Base-by-base conservation (phyloP, 2,329 filamentous ascomycete genomes). In the Sclerotinia spermophila region DNA sequence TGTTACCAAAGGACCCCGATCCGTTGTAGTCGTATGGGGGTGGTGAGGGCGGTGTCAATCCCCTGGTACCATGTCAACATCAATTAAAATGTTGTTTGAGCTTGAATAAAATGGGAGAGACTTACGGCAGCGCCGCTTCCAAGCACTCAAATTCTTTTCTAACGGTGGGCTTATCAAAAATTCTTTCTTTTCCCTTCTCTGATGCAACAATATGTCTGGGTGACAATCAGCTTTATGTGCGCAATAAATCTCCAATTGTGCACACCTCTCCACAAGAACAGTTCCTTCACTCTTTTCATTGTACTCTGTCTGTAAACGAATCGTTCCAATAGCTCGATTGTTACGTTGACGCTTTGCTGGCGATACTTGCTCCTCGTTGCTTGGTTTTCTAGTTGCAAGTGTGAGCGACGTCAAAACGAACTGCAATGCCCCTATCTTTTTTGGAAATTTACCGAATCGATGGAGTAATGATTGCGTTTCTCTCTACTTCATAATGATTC, bases 291-390 rank as follows among this genome's bases (percentile, higher is more conserved):
- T 30, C 13, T 55, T 44, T 6, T 24, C 19, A 38, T 27, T n/a
- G 17, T 51, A 4, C 33, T 38, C 24, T 13, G 30, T 1, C 15
- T 51, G 8, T 42, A 53, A 21, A 8, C 2, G 4, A 24, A 56
- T 56, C 6, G 27, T 35, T 53, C 10, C 40, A 6, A 55, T 10
- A 8, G 15, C 30, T 42, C 27, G 45, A 17, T 17, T 27, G 15
- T 38, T 51, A 24, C 67, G 35, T 13, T 56, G 67, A 17, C 67
- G 59, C 38, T 69, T 69, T 27, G 45, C 62, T 69, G 67, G 67
- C 15, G 67, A 69, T 44, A 69, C 35, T 53, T 64, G n/a, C 19
- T 35, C 35, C 10, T 55, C 35, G 21, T n/a, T 55, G 55, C n/a
- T 53, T 35, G 24, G 21, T 6, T 33, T 62, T 65, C 67, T 65